These are phyloP conservation scores for Amaranthus cruentus DNA, from an alignment of 148 eudicot genomes.

Conservation along the genomic window DNA sequence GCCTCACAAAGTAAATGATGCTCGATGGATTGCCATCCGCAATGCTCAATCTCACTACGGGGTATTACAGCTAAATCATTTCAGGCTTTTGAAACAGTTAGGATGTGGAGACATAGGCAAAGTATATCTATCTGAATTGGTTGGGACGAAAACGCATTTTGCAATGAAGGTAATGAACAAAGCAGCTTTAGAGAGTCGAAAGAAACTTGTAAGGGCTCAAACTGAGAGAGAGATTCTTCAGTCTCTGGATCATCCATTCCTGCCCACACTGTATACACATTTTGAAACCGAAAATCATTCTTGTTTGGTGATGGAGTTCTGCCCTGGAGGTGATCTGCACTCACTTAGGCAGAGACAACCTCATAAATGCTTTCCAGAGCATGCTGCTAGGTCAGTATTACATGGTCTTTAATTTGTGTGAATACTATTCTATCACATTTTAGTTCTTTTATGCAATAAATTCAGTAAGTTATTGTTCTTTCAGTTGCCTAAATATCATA, in stretches of 20 bases:
- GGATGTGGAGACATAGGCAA: constrained; percentile 92
- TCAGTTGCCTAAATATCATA: background rate
- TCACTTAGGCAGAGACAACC: constrained; percentile 76
- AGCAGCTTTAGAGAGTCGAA: constrained; percentile 61
- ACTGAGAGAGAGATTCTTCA: constrained; percentile 90
- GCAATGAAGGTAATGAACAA: constrained; percentile 95
- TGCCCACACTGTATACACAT: constrained; percentile 83
- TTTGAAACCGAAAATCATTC: constrained; percentile 79
- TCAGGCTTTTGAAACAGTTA: constrained; percentile 59
- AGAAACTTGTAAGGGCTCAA: constrained; percentile 79
- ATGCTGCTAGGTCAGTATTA: constrained; percentile 73
- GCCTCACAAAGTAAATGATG: constrained; percentile 82
- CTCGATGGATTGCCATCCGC: constrained; percentile 81
- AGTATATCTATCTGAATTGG: constrained; percentile 71
- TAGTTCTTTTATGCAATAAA: background rate
- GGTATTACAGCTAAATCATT: constrained; percentile 54
- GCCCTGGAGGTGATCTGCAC: constrained; percentile 96
- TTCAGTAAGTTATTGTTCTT: background rate
- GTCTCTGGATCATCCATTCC: constrained; percentile 87
- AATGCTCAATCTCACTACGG: constrained; percentile 60
- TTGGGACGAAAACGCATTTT: constrained; percentile 67
- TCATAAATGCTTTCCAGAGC: constrained; percentile 78
- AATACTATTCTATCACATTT: background rate
- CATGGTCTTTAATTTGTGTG: background rate
- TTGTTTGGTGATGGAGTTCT: constrained; percentile 87